These are phyloP conservation scores for Auxenochlorella protothecoides DNA, from an alignment of 139 green algal species.

Conservation along the genomic window DNA sequence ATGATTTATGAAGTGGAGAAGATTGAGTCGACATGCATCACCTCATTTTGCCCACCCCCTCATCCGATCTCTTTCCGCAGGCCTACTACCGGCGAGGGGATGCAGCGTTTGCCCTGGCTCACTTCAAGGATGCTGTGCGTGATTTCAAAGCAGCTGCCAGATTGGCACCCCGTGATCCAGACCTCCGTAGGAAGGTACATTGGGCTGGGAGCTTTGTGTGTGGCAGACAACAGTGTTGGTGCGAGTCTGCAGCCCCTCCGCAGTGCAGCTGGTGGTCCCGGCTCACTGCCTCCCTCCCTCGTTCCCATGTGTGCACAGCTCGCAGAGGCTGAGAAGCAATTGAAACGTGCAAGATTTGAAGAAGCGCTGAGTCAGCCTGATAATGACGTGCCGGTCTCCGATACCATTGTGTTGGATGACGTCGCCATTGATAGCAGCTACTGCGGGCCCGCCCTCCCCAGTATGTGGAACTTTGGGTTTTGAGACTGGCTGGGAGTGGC, in stretches of 20 bases:
- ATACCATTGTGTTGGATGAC: constrained; percentile 52
- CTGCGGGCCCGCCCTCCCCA: constrained; percentile 42
- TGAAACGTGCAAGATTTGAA: constrained; percentile 82
- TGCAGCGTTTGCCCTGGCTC: constrained; percentile 75
- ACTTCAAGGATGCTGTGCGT: constrained; percentile 79
- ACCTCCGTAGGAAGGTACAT: constrained; percentile 63
- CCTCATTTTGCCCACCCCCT: neutral
- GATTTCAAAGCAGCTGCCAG: constrained; percentile 78
- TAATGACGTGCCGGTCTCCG: constrained; percentile 17
- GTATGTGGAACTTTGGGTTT: constrained; percentile 23
- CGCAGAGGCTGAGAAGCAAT: constrained; percentile 75
- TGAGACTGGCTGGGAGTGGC: constrained; percentile 29
- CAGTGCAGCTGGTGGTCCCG: too few relatives aligned
- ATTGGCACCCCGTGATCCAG: constrained; percentile 69
- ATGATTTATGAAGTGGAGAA: too few relatives aligned
- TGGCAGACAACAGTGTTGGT: too few relatives aligned
- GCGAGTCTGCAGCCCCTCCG: too few relatives aligned
- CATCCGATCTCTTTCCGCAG: constrained; percentile 32
- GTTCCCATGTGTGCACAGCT: constrained; percentile 35
- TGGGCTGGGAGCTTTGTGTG: too few relatives aligned
- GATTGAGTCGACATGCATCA: too few relatives aligned
- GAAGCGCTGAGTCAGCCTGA: constrained; percentile 63
- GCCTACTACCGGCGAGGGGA: constrained; percentile 89
- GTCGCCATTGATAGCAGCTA: constrained; percentile 80
- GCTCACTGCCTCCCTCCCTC: too few relatives aligned